Evolutionary conservation across 202 grass and related monocot genomes (phyloP), one percentile per base, ranked within the genome.

Genomic region (Panicum virgatum): DNA sequence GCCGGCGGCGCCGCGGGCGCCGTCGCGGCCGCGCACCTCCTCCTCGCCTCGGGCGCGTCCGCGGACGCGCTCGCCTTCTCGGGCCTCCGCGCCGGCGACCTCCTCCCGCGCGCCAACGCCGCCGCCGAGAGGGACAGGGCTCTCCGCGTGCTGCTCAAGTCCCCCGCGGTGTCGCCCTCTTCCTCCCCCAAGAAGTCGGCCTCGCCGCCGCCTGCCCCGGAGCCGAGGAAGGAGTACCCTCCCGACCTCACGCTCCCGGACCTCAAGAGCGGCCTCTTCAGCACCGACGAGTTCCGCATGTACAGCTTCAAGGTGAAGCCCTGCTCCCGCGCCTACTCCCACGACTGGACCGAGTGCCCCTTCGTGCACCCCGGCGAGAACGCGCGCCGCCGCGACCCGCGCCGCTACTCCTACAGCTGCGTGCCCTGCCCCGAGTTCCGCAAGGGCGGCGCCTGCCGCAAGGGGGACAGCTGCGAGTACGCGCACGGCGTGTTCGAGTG

Each of bases 311-410:
- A 98, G 89, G 89, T 98, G 54, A 98, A 98, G 77, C 96, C 96
- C 10, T 98, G 96, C 89, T 98, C 96, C 25, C 88, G 96, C 30
- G 96, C 96, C 69, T 98, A 98, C 91, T 96, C 92, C 22, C 96
- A 98, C 61, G 96, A 98, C 87, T 98, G 96, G 96, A 98, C 96
- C 4, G 96, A 98, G 92, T 98, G 96, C 74, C 96, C 96, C 80
- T 98, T 98, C 80, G 96, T 98, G 8, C 96, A 98, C 87, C 96
- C 96, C 1, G 96, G 96, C 20, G 96, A 98, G 92, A 98, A 98
- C 93, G 96, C 96, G 13, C 90, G 96, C 47, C 89, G 96, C 66
- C 88, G 96, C 69, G 96, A 98, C 91, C 96, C 96, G 9, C 88
- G 91, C 27, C 94, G 94, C 70, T 98, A 90, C 87, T 92, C 89